Percentiles rank a stretch among this genome's conserved stretches.
Conservation (phyloP, 208 protist species). For the Naegleria gruberi region DNA sequence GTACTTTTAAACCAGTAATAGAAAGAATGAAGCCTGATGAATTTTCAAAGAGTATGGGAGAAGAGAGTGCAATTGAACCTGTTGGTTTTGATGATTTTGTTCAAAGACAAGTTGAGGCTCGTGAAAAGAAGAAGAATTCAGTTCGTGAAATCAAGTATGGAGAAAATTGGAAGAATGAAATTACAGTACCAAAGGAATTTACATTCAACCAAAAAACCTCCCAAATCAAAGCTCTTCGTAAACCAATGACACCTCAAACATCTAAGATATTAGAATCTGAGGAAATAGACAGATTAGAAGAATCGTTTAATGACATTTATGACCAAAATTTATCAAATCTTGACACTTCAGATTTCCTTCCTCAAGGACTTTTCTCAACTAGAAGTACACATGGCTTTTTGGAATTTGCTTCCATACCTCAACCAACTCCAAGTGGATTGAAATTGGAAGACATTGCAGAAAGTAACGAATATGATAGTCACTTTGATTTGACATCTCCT, state of each 20-base stretch:
- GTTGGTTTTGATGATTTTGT: conserved; percentile 46
- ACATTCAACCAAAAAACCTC: background rate
- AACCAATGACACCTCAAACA: background rate
- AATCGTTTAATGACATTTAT: background rate
- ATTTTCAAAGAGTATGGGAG: background rate
- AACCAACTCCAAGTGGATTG: background rate
- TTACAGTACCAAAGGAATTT: background rate
- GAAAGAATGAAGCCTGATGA: background rate
- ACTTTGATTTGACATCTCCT: background rate
- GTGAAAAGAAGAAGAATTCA: conserved; percentile 27
- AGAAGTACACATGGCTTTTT: background rate
- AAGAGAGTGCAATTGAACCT: conserved; percentile 33
- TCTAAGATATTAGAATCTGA: background rate
- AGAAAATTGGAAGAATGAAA: background rate
- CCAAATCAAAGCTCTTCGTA: background rate
- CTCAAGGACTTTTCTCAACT: background rate
- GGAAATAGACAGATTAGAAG: background rate
- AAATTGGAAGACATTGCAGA: background rate
- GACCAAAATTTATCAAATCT: background rate
- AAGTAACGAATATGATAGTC: no score
- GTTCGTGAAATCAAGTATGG: background rate
- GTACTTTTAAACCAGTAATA: conserved; percentile 38
- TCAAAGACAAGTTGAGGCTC: conserved; percentile 38
- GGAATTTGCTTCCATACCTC: background rate
- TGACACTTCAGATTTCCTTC: background rate